Evolutionary conservation across 208 protist genomes (phyloP).

Genomic region (Acanthamoeba divionensis): DNA sequence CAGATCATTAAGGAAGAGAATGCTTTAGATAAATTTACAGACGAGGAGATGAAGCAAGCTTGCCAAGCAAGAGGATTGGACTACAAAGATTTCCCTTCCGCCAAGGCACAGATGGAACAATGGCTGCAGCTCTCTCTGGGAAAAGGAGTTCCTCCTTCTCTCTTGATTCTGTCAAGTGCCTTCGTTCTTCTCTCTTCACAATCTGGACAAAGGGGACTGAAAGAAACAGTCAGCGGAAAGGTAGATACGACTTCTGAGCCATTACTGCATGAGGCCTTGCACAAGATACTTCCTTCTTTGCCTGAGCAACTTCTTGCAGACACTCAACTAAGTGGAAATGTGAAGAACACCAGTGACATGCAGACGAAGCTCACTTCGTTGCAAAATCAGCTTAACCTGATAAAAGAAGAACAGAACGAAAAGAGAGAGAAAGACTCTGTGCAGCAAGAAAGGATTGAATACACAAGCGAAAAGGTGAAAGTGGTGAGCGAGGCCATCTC

Average conservation of each 20-base stretch:
- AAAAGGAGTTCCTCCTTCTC: neutral
- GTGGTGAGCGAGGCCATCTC: neutral
- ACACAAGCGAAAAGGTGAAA: neutral
- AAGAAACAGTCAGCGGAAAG: no score
- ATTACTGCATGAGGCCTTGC: neutral
- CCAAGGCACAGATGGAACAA: neutral
- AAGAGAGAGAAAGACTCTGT: neutral
- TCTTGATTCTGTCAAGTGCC: neutral
- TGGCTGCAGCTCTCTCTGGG: neutral
- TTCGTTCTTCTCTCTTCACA: neutral
- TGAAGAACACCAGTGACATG: neutral
- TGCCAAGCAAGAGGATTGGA: conserved; percentile 45
- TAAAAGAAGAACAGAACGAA: neutral
- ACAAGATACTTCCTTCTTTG: neutral
- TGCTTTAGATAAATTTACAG: conserved; percentile 28
- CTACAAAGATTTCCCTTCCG: neutral
- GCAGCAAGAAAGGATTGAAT: neutral
- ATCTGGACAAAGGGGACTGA: no score
- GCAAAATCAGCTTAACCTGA: neutral
- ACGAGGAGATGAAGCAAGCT: conserved; percentile 46
- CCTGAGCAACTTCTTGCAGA: neutral
- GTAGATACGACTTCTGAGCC: no score
- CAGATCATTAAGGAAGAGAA: conserved; percentile 55
- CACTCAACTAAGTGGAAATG: neutral
- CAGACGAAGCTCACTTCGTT: neutral